Base-by-base conservation (phyloP, 148 eudicot species). In the Vaccinium myrtillus region DNA sequence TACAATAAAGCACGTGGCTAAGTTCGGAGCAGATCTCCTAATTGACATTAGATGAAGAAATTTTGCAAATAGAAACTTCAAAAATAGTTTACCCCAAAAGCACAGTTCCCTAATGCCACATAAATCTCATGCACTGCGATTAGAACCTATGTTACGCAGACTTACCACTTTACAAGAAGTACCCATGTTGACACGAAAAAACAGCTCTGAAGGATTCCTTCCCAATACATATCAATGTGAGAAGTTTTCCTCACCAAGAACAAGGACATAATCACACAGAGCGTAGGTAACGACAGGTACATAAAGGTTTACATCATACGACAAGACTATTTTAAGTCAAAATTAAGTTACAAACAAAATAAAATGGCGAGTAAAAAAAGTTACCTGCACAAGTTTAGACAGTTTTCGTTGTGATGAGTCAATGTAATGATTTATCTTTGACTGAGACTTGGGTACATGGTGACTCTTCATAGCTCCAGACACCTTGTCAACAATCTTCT, bases 401-500 rank as follows among this genome's bases (percentile, higher is more conserved):
- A 97, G 90, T 89, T 97, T 97, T 85, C 98, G 86, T 80, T 93
- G 92, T 10, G 97, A 94, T 18, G 98, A 94, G 85, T 93, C 98
- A 86, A 97, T 95, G 84, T 95, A 97, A 56, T 89, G 98, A 86
- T 94, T 91, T 89, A 97, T 93, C 89, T 95, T 95, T 69, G 91
- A 89, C 89, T 95, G 94, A 77, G 99, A 95, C 88, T 93, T 97
- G 55, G 99, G 99, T 83, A 93, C 56, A n/a, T 91, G 92, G 86
- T 90, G 98, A 85, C 91, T 91, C 87, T 92, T 95, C 98, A 94
- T 93, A 79, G 99, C 94, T 83, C 97, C 98, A 73, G 96, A 93
- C 32, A 97, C 99, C 89, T 94, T 97, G 87, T 97, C 99, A 77
- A 97, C 97, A 85, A 96, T 95, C 87, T 97, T 97, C 91, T 97